These are phyloP conservation scores for Spiraea crenata DNA, from an alignment of 331 rosid genomes.

Conservation along the genomic window DNA sequence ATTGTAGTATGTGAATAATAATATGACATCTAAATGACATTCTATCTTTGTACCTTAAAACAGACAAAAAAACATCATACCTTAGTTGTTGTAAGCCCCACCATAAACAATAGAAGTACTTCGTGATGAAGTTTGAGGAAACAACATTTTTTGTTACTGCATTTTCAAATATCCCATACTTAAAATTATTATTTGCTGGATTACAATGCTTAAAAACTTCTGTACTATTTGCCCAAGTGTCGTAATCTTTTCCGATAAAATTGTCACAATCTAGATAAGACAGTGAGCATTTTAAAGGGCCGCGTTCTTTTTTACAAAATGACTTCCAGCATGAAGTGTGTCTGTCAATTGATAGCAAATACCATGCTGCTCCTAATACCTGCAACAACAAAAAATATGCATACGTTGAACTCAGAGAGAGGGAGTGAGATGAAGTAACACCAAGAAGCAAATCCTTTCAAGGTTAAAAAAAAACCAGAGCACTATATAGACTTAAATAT, in stretches of 20 bases:
- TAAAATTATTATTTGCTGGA: constrained; percentile 46
- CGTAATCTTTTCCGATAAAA: constrained; percentile 16
- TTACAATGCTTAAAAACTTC: constrained; percentile 59
- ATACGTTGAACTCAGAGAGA: too few species aligned
- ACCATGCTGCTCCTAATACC: constrained; percentile 99
- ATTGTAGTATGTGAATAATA: background rate
- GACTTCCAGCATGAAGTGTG: constrained; percentile 89
- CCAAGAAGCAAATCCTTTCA: too few species aligned
- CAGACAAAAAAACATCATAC: constrained; percentile 39
- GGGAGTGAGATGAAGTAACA: too few species aligned
- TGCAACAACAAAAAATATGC: constrained; percentile 33
- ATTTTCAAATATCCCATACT: constrained; percentile 63
- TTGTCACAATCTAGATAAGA: constrained; percentile 67
- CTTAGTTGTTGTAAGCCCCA: constrained; percentile 98
- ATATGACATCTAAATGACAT: constrained; percentile 7
- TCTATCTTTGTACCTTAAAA: background rate
- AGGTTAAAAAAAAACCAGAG: too few species aligned
- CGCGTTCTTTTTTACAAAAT: constrained; percentile 51
- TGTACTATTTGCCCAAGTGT: constrained; percentile 57
- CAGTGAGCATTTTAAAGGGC: constrained; percentile 38
- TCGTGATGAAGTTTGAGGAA: constrained; percentile 54
- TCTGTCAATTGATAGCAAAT: constrained; percentile 85
- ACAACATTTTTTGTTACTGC: constrained; percentile 67
- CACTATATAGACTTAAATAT: too few species aligned
- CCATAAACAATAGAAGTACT: constrained; percentile 93